A percentile compares a stretch with the other conserved stretches of the same genome.
Conservation (phyloP, 2,329 filamentous ascomycete species). For the Emydomyces testavorans region DNA sequence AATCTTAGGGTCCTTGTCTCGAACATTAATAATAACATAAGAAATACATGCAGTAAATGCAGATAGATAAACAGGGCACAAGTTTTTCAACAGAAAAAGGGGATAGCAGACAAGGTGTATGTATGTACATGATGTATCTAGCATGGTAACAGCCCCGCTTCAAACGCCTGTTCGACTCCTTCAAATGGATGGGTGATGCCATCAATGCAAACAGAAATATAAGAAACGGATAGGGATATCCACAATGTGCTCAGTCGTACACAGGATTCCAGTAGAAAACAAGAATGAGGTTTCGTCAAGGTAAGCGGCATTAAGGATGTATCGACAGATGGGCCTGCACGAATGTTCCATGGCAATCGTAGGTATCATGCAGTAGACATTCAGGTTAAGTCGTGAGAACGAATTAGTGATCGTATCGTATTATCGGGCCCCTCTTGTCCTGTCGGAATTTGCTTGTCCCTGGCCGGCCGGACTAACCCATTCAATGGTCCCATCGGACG, state of each 20-base stretch:
- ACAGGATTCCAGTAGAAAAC: not conserved
- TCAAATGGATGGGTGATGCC: not conserved
- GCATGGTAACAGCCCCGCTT: not conserved
- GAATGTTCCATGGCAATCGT: constrained; percentile 2
- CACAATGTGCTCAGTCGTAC: not conserved
- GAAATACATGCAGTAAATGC: constrained; percentile 7
- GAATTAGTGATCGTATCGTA: not conserved
- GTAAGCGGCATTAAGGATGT: not conserved
- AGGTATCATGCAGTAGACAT: constrained; percentile 1
- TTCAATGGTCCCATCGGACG: constrained; percentile 27
- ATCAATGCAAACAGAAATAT: constrained; percentile 6
- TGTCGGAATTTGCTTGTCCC: constrained; percentile 26
- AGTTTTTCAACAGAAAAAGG: not conserved
- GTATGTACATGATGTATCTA: constrained; percentile 6
- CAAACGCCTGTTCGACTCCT: constrained; percentile 8
- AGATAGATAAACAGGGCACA: not conserved
- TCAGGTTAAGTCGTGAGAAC: not conserved
- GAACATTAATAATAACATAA: constrained; percentile 1
- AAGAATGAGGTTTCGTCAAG: not conserved
- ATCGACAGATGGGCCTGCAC: not conserved
- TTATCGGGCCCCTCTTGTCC: constrained; percentile 27
- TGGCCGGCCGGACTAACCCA: constrained; percentile 24
- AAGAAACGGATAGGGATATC: not conserved
- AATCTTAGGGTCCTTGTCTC: not conserved
- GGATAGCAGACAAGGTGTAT: not conserved